phyloP scores from a whole-genome alignment of 805 yeast species.

The Candida ascalaphidarum region DNA sequence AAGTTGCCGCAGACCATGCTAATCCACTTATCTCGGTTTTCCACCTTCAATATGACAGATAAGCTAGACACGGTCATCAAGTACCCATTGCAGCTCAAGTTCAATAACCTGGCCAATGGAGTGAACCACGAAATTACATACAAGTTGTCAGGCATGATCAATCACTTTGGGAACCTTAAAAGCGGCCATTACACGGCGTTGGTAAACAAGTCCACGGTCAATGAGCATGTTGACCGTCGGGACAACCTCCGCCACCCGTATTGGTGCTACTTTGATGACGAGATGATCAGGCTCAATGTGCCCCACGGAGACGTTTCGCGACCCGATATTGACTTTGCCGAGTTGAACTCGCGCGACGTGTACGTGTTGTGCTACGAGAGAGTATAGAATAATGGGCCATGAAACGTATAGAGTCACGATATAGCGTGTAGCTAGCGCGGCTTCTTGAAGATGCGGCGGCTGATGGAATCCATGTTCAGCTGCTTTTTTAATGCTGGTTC shows the following conservation, averaged over 20 bases:
- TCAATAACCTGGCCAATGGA: slow-evolving; percentile 24
- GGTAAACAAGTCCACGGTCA: slow-evolving; percentile 36
- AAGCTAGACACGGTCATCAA: slow-evolving; percentile 41
- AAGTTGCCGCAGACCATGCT: slow-evolving; percentile 29
- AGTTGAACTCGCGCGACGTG: slow-evolving; percentile 46
- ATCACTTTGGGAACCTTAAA: slow-evolving; percentile 61
- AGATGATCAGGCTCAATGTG: slow-evolving; percentile 36
- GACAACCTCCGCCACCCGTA: slow-evolving; percentile 31
- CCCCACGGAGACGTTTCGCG: slow-evolving; percentile 36
- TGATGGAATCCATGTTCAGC: too few species aligned
- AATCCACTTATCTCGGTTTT: slow-evolving; percentile 35
- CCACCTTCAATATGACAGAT: slow-evolving; percentile 43
- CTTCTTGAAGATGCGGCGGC: too few species aligned
- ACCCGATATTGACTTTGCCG: slow-evolving; percentile 15
- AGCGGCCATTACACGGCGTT: slow-evolving; percentile 75
- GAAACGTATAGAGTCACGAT: too few species aligned
- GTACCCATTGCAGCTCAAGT: slow-evolving; percentile 47
- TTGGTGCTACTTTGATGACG: slow-evolving; percentile 78
- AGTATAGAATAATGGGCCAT: too few species aligned
- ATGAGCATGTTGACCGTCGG: slow-evolving; percentile 1
- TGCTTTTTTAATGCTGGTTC: too few species aligned
- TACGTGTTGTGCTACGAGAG: slow-evolving; percentile 63
- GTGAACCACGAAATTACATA: slow-evolving; percentile 31
- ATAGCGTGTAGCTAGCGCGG: too few species aligned
- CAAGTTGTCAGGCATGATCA: slow-evolving; percentile 53